Conservation (phyloP, 768 basidiomycete genomes). For the Amanita thiersii region DNA sequence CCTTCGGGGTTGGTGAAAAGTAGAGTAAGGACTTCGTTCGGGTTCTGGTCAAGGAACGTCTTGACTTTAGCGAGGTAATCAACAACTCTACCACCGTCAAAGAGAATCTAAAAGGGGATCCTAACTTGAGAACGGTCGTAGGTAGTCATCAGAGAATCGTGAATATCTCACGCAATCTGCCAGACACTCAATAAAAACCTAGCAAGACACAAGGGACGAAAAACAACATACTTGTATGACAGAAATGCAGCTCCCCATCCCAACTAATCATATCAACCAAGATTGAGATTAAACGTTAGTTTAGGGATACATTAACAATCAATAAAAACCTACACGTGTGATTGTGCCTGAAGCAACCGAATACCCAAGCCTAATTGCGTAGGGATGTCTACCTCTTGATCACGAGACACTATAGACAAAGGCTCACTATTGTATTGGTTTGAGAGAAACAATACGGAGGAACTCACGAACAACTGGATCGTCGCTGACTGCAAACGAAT, state of each 20-base stretch:
- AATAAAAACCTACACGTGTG: constrained; percentile 31
- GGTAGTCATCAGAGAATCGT: neutral
- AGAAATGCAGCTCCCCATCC: constrained; percentile 48
- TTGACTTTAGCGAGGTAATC: constrained; percentile 46
- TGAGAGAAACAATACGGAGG: neutral
- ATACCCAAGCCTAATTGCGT: constrained; percentile 42
- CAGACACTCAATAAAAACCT: neutral
- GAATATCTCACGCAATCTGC: constrained; percentile 29
- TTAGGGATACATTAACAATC: neutral
- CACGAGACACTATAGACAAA: constrained; percentile 27
- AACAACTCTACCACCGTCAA: constrained; percentile 43
- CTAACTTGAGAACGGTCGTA: neutral
- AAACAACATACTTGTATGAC: constrained; percentile 49
- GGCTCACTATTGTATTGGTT: neutral
- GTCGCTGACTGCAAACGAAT: constrained; percentile 44
- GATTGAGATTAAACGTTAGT: neutral
- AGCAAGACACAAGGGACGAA: neutral
- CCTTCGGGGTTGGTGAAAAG: constrained; percentile 63
- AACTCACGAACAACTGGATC: constrained; percentile 37
- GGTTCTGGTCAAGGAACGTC: constrained; percentile 49
- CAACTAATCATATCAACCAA: neutral
- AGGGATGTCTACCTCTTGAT: constrained; percentile 43
- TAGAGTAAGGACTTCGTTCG: constrained; percentile 58
- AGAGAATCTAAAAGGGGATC: constrained; percentile 25
- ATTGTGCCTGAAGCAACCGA: constrained; percentile 54